Conservation (phyloP, 2,329 filamentous ascomycete genomes). For the Zalaria obscura region DNA sequence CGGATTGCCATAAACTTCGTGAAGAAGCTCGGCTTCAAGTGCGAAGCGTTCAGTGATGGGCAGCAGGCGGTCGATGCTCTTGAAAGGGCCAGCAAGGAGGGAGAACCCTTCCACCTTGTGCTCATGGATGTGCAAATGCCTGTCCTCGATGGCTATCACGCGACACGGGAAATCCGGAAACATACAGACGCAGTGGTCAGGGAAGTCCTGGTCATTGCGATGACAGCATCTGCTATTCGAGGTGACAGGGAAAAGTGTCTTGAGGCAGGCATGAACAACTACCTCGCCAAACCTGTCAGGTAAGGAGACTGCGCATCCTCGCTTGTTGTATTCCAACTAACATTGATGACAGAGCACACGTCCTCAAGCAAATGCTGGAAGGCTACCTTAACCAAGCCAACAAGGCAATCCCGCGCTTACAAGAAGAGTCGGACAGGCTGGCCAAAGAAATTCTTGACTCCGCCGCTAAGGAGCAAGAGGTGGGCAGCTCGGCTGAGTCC, state of each 20-base stretch:
- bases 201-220: slow-evolving; percentile 83
- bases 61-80: slow-evolving; percentile 76
- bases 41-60: slow-evolving; percentile 83
- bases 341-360: slow-evolving; percentile 39
- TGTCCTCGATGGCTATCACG: slow-evolving; percentile 81
- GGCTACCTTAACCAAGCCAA: slow-evolving; percentile 43
- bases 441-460: slow-evolving; percentile 20
- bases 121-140: slow-evolving; percentile 98
- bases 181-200: slow-evolving; percentile 65
- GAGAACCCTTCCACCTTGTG: slow-evolving; percentile 72
- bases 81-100: slow-evolving; percentile 55
- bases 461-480: neutral
- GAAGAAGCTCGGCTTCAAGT: slow-evolving; percentile 69
- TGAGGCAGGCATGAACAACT: slow-evolving; percentile 96
- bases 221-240: slow-evolving; percentile 91
- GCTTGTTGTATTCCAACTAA: neutral
- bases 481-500: too few species aligned
- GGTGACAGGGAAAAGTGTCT: slow-evolving; percentile 90
- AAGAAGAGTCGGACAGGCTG: slow-evolving; percentile 29
- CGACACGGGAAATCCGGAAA: slow-evolving; percentile 66
- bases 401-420: slow-evolving; percentile 28
- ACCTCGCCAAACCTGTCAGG: slow-evolving; percentile 87
- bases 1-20: slow-evolving; percentile 89
- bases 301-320: slow-evolving; percentile 4
- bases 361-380: slow-evolving; percentile 72